phyloP scores from a whole-genome alignment of 1,284 basidiomycete genomes.

The Ustilago sp. region DNA sequence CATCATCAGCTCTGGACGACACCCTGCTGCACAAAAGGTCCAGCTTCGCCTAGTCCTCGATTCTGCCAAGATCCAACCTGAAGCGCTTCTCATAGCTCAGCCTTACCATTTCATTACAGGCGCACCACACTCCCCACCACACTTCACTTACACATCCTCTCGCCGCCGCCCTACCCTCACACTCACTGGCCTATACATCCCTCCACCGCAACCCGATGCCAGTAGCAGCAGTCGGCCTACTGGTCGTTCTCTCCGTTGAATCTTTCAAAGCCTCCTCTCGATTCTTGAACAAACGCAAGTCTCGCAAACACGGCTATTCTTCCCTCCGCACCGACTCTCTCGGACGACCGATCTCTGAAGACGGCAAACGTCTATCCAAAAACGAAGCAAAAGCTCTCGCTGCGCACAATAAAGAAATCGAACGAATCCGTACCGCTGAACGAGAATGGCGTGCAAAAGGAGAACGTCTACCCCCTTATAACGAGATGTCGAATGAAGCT shows the following conservation, averaged over 20 bases:
- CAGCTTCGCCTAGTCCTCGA: background rate
- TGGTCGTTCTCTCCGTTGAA: slow-evolving; percentile 49
- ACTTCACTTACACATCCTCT: background rate
- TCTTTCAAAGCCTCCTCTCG: slow-evolving; percentile 49
- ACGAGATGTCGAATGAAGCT: slow-evolving; percentile 35
- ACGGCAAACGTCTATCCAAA: slow-evolving; percentile 42
- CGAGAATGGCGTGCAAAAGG: slow-evolving; percentile 49
- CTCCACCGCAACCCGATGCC: slow-evolving; percentile 23
- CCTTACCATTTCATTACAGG: background rate
- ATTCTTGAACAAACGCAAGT: slow-evolving; percentile 41
- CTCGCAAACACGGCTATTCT: slow-evolving; percentile 49
- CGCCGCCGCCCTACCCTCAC: background rate
- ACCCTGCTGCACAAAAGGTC: background rate
- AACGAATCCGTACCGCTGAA: slow-evolving; percentile 49
- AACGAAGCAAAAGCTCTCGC: slow-evolving; percentile 50
- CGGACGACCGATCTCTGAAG: slow-evolving; percentile 42
- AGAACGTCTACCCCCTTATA: slow-evolving; percentile 38
- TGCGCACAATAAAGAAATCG: slow-evolving; percentile 44
- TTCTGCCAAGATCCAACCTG: background rate
- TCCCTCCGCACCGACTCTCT: slow-evolving; percentile 44
- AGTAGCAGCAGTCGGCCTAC: slow-evolving; percentile 34
- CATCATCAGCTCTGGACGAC: background rate
- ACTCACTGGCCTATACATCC: background rate
- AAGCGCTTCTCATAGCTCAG: background rate
- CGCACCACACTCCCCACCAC: background rate